phyloP scores from a whole-genome alignment of 306 rosid species.

The Citrullus colocynthis region DNA sequence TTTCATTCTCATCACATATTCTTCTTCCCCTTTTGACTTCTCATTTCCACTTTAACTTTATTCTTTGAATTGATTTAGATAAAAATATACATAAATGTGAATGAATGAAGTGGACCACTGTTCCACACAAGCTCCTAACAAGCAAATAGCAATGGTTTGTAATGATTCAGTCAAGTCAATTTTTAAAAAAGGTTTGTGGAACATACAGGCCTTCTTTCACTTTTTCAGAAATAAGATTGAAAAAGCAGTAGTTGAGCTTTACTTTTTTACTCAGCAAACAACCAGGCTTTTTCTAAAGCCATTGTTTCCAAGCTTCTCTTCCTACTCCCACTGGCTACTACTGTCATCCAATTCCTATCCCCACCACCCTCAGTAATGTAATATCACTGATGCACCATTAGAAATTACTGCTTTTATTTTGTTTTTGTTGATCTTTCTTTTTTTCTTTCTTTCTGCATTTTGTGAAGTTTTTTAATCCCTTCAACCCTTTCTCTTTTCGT shows the following conservation, averaged over 20 bases:
- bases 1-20: neutral
- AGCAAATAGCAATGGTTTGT: neutral
- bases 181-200: neutral
- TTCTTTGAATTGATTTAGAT: neutral
- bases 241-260: neutral
- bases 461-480: neutral
- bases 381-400: neutral
- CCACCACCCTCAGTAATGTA: neutral
- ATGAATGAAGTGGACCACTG: neutral
- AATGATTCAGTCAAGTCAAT: conserved; percentile 1
- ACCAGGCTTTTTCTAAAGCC: conserved; percentile 8
- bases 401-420: neutral
- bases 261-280: neutral
- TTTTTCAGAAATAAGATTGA: conserved; percentile 7
- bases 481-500: neutral
- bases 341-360: neutral
- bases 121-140: neutral
- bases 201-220: neutral
- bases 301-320: conserved; percentile 4
- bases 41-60: neutral
- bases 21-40: neutral
- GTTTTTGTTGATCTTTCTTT: neutral
- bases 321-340: neutral
- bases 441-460: neutral
- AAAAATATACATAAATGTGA: too few relatives aligned